Percentiles rank a stretch among this genome's conserved stretches.
phyloP scores from a whole-genome alignment of 2,329 filamentous ascomycete genomes.

The Aspergillus glaucus region DNA sequence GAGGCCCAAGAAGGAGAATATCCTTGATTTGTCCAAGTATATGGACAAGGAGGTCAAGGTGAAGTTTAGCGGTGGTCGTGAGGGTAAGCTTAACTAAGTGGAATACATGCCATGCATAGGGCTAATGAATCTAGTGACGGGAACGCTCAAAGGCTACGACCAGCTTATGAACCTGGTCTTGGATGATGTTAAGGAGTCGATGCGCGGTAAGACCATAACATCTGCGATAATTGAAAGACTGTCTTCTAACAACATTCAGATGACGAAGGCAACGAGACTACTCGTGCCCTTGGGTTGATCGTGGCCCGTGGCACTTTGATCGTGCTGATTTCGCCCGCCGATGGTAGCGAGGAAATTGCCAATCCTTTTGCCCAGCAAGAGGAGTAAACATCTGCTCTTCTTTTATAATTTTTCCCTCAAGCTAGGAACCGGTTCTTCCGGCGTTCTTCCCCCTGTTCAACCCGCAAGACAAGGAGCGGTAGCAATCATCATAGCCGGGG shows the following conservation, averaged over 20 bases:
- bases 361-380: conserved; percentile 82
- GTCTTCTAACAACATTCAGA: conserved; percentile 51
- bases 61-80: conserved; percentile 91
- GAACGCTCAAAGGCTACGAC: conserved; percentile 89
- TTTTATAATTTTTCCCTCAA: not conserved
- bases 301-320: conserved; percentile 89
- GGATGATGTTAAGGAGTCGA: conserved; percentile 84
- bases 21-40: conserved; percentile 89
- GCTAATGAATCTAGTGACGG: conserved; percentile 56
- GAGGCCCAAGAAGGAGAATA: conserved; percentile 96
- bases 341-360: conserved; percentile 91
- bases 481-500: no score
- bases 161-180: conserved; percentile 97
- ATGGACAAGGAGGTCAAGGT: conserved; percentile 94
- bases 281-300: conserved; percentile 73
- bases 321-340: conserved; percentile 84
- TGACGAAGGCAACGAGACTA: conserved; percentile 82
- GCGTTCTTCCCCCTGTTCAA: not conserved
- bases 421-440: not conserved
- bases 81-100: conserved; percentile 54
- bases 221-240: not conserved
- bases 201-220: conserved; percentile 61
- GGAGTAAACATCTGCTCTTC: conserved; percentile 41
- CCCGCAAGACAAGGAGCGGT: not conserved
- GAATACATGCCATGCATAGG: not conserved